Conservation (phyloP, 768 basidiomycete genomes). For the Mycena filopes region DNA sequence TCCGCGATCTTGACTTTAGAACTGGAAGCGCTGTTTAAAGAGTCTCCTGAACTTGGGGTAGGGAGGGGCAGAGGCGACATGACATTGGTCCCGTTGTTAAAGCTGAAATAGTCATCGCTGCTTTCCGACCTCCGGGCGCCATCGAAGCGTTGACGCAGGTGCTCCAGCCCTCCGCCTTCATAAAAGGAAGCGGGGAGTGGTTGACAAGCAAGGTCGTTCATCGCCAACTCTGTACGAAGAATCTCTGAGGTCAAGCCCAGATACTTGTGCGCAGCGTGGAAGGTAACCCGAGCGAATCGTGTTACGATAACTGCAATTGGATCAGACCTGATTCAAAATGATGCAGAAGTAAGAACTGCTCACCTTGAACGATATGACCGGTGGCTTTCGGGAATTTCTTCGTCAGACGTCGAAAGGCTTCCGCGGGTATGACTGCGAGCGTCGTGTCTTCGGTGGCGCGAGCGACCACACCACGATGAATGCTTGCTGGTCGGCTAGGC, state of each 20-base stretch:
- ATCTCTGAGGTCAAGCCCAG: constrained; percentile 95
- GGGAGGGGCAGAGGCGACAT: constrained; percentile 38
- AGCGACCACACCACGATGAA: constrained; percentile 84
- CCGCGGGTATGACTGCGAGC: constrained; percentile 97
- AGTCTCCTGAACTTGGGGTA: constrained; percentile 41
- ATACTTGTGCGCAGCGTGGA: constrained; percentile 97
- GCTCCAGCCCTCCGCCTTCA: constrained; percentile 89
- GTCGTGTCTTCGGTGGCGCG: constrained; percentile 95
- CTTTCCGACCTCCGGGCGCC: constrained; percentile 60
- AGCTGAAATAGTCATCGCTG: constrained; percentile 69
- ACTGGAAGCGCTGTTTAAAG: constrained; percentile 30
- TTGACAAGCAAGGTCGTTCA: constrained; percentile 97
- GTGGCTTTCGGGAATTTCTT: constrained; percentile 98
- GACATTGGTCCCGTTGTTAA: constrained; percentile 42
- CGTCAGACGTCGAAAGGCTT: constrained; percentile 93
- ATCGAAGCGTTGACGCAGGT: constrained; percentile 92
- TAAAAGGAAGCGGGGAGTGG: constrained; percentile 93
- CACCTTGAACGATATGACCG: constrained; percentile 95
- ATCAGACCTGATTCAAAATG: constrained; percentile 12
- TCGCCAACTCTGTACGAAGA: constrained; percentile 94
- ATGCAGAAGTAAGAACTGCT: constrained; percentile 24
- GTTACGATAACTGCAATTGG: constrained; percentile 83
- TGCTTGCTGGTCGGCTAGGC: constrained; percentile 44
- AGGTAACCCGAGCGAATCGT: constrained; percentile 95
- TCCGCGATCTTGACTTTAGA: constrained; percentile 32